Evolutionary conservation across 495 filamentous ascomycete genomes (phyloP), one percentile per base, ranked within the genome.

Genomic region (Penicillium antarcticum): DNA sequence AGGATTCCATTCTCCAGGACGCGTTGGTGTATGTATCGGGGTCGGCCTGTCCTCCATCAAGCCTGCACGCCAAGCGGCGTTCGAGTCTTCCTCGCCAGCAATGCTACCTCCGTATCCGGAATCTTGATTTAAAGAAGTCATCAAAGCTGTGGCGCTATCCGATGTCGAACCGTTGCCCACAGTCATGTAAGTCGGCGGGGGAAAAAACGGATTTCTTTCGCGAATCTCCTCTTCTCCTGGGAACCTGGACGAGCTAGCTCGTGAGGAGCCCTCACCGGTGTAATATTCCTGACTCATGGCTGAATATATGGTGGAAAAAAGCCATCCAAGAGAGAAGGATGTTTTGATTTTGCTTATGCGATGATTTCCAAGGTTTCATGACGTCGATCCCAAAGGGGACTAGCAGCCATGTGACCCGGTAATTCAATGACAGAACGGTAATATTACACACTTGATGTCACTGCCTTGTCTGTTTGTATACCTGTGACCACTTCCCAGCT

Each of bases 101-200:
- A 85, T 67, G 60, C 89, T 96, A 12, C 87, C 87, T 40, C 89
- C 92, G 62, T 97, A 97, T 12, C 94, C 94, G 16, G 91, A 96
- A 61, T 97, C 94, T 41, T 85, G 74, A 48, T 96, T 88, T 26
- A 95, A 63, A 37, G 84, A 74, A 65, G 81, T 67, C 75, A 86
- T 76, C 74, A 95, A 61, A 70, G 81, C 74, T 53, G 83, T 71
- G 5, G 85, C 84, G 59, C 83, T 87, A 51, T 91, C 82, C 43
- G 91, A 90, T 31, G 87, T 85, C 36, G 87, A 85, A 23, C 90
- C 91, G 55, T 79, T 83, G 38, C 91, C 91, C 32, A 96, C 90
- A 9, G 89, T 95, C 86, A 92, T 87, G 69, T 91, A 96, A 13
- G 77, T 73, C 31, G 87, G 87, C 48, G 71, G 69, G 54, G 69